phyloP scores from a whole-genome alignment of 805 yeast species.

The Cyberlindnera meyerae region DNA sequence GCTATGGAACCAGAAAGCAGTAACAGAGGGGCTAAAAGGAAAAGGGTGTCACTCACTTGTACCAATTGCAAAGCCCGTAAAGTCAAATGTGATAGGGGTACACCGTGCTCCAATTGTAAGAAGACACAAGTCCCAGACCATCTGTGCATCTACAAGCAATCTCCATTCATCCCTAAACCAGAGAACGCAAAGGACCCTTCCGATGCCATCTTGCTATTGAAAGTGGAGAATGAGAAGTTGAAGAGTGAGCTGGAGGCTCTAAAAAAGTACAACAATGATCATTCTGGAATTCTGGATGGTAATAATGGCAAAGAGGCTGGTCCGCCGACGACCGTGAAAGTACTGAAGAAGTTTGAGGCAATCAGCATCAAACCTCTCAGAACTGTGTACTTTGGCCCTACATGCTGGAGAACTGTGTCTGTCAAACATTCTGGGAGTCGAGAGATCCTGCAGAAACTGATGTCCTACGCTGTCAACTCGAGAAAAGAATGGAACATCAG shows the following conservation, averaged over 20 bases:
- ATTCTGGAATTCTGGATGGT: no score
- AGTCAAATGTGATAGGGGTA: slow-evolving; percentile 24
- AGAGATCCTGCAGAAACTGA: slow-evolving; percentile 12
- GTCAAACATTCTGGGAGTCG: slow-evolving; percentile 3
- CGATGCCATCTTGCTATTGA: slow-evolving; percentile 12
- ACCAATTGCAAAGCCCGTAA: slow-evolving; percentile 22
- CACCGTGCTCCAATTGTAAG: slow-evolving; percentile 23
- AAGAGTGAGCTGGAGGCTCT: slow-evolving; percentile 15
- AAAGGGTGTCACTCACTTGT: slow-evolving; percentile 16
- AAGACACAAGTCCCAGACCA: slow-evolving; percentile 21
- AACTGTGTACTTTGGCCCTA: slow-evolving; percentile 18
- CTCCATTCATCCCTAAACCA: slow-evolving; percentile 27
- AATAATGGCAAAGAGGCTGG: no score
- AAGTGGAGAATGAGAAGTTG: slow-evolving; percentile 17
- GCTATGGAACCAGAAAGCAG: no score
- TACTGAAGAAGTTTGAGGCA: slow-evolving; percentile 7
- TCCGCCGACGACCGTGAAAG: background rate
- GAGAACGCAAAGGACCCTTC: slow-evolving; percentile 14
- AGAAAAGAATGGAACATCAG: slow-evolving; percentile 21
- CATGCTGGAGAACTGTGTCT: slow-evolving; percentile 20
- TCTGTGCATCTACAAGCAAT: slow-evolving; percentile 23
- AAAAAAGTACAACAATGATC: no score
- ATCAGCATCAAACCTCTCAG: slow-evolving; percentile 11
- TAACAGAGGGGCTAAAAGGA: slow-evolving; percentile 4
- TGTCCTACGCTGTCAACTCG: slow-evolving; percentile 13